A percentile compares a stretch with the other conserved stretches of the same genome.
phyloP scores from a whole-genome alignment of 1,139 yeast genomes.

The Suhomyces bokatorum region DNA sequence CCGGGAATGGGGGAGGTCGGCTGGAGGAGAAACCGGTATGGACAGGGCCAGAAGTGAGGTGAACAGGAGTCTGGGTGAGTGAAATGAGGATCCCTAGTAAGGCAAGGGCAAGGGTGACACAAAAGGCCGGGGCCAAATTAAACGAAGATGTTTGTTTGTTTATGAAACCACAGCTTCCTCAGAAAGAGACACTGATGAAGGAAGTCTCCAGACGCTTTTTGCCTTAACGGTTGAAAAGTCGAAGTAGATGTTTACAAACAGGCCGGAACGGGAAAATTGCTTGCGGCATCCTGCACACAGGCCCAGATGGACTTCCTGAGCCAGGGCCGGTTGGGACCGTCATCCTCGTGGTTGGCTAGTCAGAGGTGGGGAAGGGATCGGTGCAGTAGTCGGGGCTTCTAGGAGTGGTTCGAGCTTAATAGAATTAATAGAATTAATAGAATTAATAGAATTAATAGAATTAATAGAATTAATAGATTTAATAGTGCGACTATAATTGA shows the following conservation, averaged over 20 bases:
- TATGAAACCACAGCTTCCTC: slow-evolving; percentile 7
- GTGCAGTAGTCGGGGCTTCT: no score
- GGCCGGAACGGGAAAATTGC: slow-evolving; percentile 8
- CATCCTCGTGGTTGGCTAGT: no score
- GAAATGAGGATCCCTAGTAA: not conserved
- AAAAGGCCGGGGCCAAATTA: slow-evolving; percentile 7
- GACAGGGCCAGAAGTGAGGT: not conserved
- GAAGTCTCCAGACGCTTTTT: slow-evolving; percentile 5
- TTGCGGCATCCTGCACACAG: slow-evolving; percentile 3
- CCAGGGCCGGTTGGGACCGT: no score
- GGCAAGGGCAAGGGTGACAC: not conserved
- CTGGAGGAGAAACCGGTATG: not conserved
- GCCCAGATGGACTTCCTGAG: not conserved
- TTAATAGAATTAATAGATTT: no score
- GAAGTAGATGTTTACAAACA: slow-evolving; percentile 8
- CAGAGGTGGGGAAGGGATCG: no score
- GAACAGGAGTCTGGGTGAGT: not conserved
- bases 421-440: no score
- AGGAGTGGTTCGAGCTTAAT: no score
- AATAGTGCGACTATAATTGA: no score
- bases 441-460: no score
- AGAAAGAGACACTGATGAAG: not conserved
- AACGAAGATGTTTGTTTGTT: slow-evolving; percentile 12
- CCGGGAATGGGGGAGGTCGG: not conserved
- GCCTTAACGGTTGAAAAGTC: slow-evolving; percentile 9